Conservation (phyloP, 164 flowering plant species). For the Taxillus chinensis region DNA sequence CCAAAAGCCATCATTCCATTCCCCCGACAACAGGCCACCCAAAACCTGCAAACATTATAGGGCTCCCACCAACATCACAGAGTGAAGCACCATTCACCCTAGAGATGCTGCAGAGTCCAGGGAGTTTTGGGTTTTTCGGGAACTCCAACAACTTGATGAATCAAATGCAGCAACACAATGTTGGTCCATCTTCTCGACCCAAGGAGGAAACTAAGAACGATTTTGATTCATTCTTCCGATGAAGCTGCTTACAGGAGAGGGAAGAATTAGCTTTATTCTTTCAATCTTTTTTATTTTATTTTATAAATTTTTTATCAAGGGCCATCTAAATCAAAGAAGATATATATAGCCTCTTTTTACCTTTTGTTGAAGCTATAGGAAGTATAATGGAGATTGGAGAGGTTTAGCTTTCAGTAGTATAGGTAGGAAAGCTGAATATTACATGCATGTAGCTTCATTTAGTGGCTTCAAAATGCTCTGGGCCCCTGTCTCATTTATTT, state of each 20-base stretch:
- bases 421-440: no score
- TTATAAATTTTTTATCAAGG: not conserved
- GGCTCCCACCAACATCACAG: slow-evolving; percentile 12
- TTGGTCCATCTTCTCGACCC: slow-evolving; percentile 7
- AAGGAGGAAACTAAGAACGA: slow-evolving; percentile 33
- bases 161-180: slow-evolving; percentile 15
- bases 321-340: not conserved
- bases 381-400: no score
- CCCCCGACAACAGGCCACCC: slow-evolving; percentile 8
- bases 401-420: no score
- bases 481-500: no score
- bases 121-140: slow-evolving; percentile 15
- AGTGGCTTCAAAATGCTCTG: no score
- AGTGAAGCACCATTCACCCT: slow-evolving; percentile 44
- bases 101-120: slow-evolving; percentile 30
- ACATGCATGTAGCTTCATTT: no score
- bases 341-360: not conserved
- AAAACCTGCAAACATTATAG: slow-evolving; percentile 12
- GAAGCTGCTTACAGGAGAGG: not conserved
- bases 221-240: slow-evolving; percentile 18
- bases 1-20: slow-evolving; percentile 12
- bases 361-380: no score
- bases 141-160: slow-evolving; percentile 13
- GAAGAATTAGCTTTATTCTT: not conserved
- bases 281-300: slow-evolving; percentile 4